These are phyloP conservation scores for Fomitopsis palustris DNA, from an alignment of 1,284 basidiomycete species.

Conservation along the genomic window DNA sequence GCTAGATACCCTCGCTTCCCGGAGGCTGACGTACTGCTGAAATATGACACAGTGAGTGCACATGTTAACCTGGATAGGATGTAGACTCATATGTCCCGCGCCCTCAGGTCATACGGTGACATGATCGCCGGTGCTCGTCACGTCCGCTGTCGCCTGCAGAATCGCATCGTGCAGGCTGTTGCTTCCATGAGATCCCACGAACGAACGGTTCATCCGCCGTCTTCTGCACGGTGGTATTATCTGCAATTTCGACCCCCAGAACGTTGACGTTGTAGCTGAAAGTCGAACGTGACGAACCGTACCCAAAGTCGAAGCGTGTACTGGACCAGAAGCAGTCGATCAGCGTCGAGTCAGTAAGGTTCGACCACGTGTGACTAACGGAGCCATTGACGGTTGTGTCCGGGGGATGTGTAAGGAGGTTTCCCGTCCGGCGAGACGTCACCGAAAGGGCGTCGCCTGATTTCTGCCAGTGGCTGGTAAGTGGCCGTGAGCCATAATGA, in stretches of 20 bases:
- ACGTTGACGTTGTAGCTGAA: constrained; percentile 33
- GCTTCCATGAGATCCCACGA: constrained; percentile 26
- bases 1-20: neutral
- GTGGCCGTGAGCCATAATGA: constrained; percentile 24
- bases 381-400: neutral
- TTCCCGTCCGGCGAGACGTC: constrained; percentile 53
- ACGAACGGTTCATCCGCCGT: constrained; percentile 23
- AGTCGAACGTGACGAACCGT: constrained; percentile 39
- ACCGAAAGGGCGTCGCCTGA: constrained; percentile 51
- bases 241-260: neutral
- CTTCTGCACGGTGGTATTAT: neutral
- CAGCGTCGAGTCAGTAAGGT: neutral
- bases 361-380: neutral
- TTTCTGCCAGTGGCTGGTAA: constrained; percentile 55
- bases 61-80: no score
- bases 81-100: neutral
- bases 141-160: constrained; percentile 26
- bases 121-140: constrained; percentile 32
- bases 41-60: neutral
- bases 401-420: constrained; percentile 68
- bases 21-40: neutral
- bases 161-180: constrained; percentile 20
- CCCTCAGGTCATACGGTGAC: constrained; percentile 36
- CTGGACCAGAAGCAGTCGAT: neutral
- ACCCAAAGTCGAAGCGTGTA: constrained; percentile 36